A percentile compares a stretch with the other conserved stretches of the same genome.
phyloP scores from a whole-genome alignment of 2,329 filamentous ascomycete species.

The Sclerotinia glacialis region DNA sequence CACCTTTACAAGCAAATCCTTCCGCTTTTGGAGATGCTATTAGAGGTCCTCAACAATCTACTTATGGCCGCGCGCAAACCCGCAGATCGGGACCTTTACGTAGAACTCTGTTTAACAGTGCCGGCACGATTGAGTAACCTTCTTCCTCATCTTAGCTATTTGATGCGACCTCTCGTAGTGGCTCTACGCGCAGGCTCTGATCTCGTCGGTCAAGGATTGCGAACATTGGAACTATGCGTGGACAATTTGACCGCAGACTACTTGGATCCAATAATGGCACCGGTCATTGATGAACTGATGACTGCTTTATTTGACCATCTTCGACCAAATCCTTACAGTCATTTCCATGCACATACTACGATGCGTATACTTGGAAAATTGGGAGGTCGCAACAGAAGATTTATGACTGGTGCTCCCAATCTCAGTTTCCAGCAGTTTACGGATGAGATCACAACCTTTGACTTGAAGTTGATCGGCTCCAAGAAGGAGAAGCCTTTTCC shows the following conservation, averaged over 20 bases:
- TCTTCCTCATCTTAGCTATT: slow-evolving; percentile 87
- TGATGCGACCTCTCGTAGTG: slow-evolving; percentile 97
- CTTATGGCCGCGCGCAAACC: slow-evolving; percentile 87
- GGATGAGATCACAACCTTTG: slow-evolving; percentile 84
- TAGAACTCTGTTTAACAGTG: slow-evolving; percentile 94
- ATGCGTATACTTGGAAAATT: slow-evolving; percentile 97
- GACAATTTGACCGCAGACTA: slow-evolving; percentile 98
- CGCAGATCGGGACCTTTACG: slow-evolving; percentile 89
- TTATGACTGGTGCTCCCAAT: slow-evolving; percentile 84
- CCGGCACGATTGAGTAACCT: slow-evolving; percentile 92
- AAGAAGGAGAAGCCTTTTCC: slow-evolving; percentile 87
- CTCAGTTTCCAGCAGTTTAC: slow-evolving; percentile 80
- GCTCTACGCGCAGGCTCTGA: slow-evolving; percentile 88
- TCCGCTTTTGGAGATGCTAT: slow-evolving; percentile 91
- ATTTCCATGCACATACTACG: slow-evolving; percentile 96
- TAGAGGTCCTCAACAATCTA: slow-evolving; percentile 95
- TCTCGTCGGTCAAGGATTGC: slow-evolving; percentile 86
- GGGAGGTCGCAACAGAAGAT: slow-evolving; percentile 91
- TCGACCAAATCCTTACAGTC: slow-evolving; percentile 88
- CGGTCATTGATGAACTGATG: slow-evolving; percentile 98
- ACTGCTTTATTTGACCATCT: slow-evolving; percentile 95
- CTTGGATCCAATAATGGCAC: slow-evolving; percentile 97
- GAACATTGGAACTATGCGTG: slow-evolving; percentile 93
- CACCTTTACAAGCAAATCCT: slow-evolving; percentile 98
- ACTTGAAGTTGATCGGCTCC: slow-evolving; percentile 84